Evolutionary conservation across 1,284 basidiomycete genomes (phyloP), one percentile per base, ranked within the genome.

Genomic region (Neotropicomus parvogracilis): DNA sequence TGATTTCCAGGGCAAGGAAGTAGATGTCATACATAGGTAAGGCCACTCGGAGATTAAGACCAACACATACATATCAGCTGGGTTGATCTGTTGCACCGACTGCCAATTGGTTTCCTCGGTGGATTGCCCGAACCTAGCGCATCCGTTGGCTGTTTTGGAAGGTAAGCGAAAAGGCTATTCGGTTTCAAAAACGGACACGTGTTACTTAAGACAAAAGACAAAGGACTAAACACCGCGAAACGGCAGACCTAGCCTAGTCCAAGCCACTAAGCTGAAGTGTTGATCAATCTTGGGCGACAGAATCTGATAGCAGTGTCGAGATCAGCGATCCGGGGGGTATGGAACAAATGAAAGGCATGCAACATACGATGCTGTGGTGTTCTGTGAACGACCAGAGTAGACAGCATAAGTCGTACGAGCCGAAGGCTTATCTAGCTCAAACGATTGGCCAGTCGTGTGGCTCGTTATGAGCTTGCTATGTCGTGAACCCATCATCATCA

Each of bases 351-450:
- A 45, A 44, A 37, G 6, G 10, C 31, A 35, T 38, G 34, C 35
- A 26, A 12, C 16, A 37, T 27, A n/a, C 7, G 38, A 48, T 54
- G 59, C 57, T 55, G 54, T 57, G 50, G 34, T 35, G 26, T 59
- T 50, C 49, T 38, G 33, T 37, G 46, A 43, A 46, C 44, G 46
- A 47, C 16, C 20, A 31, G 32, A 33, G 14, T 16, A 24, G 26
- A 13, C 28, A 34, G 8, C 10, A 9, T 28, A 12, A 34, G 20
- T 59, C 54, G 44, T 59, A 55, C 54, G 57, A 62, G 48, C 34
- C 26, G 19, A 45, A 33, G 24, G 24, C n/a, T 28, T 6, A 27
- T 24, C n/a, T 6, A 36, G 11, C 17, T 26, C 16, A n/a, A 44
- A 33, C 12, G 26, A 58, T 48, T 44, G 49, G 49, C n/a, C 14